Percentiles rank a stretch among this genome's conserved stretches.
phyloP scores from a whole-genome alignment of 768 basidiomycete species.

The Mycena maculata region DNA sequence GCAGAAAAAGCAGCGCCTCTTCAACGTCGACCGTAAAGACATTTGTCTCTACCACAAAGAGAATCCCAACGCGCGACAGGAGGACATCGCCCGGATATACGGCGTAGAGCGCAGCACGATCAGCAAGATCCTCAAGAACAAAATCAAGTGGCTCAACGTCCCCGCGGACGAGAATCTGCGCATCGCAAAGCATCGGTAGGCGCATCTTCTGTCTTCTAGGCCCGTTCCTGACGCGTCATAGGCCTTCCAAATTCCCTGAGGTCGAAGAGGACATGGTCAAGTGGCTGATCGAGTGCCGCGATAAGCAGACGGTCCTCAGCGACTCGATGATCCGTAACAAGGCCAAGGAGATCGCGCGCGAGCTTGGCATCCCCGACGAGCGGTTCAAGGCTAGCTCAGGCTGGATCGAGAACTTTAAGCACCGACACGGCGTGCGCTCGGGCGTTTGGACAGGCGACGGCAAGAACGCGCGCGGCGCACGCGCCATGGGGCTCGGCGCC shows the following conservation, averaged over 20 bases:
- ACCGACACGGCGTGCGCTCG: constrained; percentile 78
- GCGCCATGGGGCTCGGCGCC: constrained; percentile 30
- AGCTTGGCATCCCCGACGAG: constrained; percentile 68
- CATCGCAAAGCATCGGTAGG: constrained; percentile 78
- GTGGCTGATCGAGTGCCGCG: constrained; percentile 69
- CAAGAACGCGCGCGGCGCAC: constrained; percentile 45
- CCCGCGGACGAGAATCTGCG: constrained; percentile 67
- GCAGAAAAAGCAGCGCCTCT: constrained; percentile 79
- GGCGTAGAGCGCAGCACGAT: constrained; percentile 93
- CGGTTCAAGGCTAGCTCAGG: constrained; percentile 93
- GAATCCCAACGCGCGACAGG: constrained; percentile 79
- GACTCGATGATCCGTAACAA: constrained; percentile 74
- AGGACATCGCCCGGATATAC: constrained; percentile 82
- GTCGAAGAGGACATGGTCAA: constrained; percentile 74
- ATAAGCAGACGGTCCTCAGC: constrained; percentile 60
- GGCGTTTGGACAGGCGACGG: constrained; percentile 66
- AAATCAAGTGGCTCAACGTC: constrained; percentile 83
- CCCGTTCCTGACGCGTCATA: constrained; percentile 42
- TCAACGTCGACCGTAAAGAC: constrained; percentile 76
- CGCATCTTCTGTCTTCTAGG: not conserved
- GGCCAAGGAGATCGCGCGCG: constrained; percentile 74
- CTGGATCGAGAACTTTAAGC: constrained; percentile 94
- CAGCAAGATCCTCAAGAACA: constrained; percentile 90
- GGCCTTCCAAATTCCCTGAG: constrained; percentile 84
- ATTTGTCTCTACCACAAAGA: constrained; percentile 77